Conservation (phyloP, 352 stramenopile species). For the Phytophthora syringae region DNA sequence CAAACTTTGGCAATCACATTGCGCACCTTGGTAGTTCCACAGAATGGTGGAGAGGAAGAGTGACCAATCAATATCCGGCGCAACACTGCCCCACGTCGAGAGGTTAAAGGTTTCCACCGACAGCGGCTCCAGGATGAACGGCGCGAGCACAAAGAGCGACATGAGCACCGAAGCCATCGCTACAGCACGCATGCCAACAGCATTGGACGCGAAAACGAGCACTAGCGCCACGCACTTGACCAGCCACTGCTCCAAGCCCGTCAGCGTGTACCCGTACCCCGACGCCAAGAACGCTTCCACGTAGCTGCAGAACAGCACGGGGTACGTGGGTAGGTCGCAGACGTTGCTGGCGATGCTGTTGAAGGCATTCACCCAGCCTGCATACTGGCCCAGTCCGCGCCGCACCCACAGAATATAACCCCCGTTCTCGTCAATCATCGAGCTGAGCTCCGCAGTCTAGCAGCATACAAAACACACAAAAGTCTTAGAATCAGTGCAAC, state of each 20-base stretch:
- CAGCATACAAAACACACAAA: constrained; percentile 3
- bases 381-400: constrained; percentile 77
- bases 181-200: constrained; percentile 79
- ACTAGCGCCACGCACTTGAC: constrained; percentile 76
- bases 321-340: constrained; percentile 85
- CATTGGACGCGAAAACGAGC: constrained; percentile 76
- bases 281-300: constrained; percentile 79
- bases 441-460: constrained; percentile 82
- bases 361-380: constrained; percentile 86
- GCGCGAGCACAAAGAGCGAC: constrained; percentile 83
- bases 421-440: constrained; percentile 88
- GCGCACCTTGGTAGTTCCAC: constrained; percentile 84
- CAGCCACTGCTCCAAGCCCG: constrained; percentile 63
- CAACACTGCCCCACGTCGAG: constrained; percentile 71
- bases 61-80: constrained; percentile 80
- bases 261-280: constrained; percentile 59
- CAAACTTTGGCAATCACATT: background rate
- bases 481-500: background rate
- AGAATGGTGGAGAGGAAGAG: constrained; percentile 88
- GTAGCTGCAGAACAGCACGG: constrained; percentile 88
- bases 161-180: constrained; percentile 79
- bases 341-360: constrained; percentile 88
- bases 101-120: constrained; percentile 78
- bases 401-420: constrained; percentile 90
- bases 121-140: constrained; percentile 81